Evolutionary conservation across 495 filamentous ascomycete genomes (phyloP).

Genomic region (Rhypophila decipiens): DNA sequence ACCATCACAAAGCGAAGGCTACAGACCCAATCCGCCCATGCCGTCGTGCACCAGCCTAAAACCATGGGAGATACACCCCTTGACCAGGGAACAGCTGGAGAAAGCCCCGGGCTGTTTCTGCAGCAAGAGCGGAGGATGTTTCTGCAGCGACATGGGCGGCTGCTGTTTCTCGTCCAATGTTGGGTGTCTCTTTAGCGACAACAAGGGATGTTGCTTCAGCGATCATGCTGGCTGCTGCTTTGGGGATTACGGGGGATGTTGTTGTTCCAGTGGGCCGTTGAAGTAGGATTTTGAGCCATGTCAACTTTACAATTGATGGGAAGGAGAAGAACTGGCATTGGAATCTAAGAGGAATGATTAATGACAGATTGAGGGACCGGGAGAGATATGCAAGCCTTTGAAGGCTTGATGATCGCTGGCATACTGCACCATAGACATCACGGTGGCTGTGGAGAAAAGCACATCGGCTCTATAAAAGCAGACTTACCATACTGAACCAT

Average conservation of each 20-base stretch:
- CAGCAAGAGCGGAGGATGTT: constrained; percentile 1
- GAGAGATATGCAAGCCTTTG: too few relatives aligned
- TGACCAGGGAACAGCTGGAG: neutral
- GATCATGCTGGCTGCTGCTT: constrained; percentile 13
- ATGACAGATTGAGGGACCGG: too few relatives aligned
- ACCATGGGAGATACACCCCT: neutral
- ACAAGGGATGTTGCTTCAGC: constrained; percentile 10
- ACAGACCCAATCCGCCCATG: neutral
- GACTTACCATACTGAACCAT: too few relatives aligned
- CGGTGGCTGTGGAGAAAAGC: too few relatives aligned
- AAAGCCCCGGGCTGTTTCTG: neutral
- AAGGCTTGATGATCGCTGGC: too few relatives aligned
- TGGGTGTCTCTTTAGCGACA: constrained; percentile 11
- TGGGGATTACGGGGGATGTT: constrained; percentile 11
- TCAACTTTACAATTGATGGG: too few relatives aligned
- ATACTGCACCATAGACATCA: too few relatives aligned
- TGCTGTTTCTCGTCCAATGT: constrained; percentile 8
- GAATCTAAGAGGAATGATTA: too few relatives aligned
- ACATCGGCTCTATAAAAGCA: too few relatives aligned
- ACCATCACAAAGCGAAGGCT: neutral
- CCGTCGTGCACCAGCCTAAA: neutral
- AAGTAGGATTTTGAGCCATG: neutral
- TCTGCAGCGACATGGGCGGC: constrained; percentile 7
- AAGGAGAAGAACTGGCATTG: too few relatives aligned
- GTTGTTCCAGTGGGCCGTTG: constrained; percentile 15